Percentiles rank a stretch among this genome's conserved stretches.
phyloP scores from a whole-genome alignment of 139 green algal species.

The Penium margaritaceum region DNA sequence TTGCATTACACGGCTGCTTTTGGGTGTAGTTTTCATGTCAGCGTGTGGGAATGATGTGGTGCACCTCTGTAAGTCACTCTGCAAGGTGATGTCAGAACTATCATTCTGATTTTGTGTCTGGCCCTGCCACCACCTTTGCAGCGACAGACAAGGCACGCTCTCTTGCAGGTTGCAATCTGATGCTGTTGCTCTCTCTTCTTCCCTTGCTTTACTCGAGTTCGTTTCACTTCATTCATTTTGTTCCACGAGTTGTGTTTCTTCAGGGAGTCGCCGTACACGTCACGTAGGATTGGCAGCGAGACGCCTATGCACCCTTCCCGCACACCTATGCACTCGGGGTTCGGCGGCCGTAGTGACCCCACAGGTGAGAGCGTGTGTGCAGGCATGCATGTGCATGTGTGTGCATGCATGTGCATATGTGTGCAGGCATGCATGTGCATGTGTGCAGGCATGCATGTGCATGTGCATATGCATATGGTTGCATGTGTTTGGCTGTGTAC shows the following conservation, averaged over 20 bases:
- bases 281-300: constrained; percentile 27
- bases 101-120: neutral
- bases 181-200: neutral
- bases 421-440: neutral
- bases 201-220: neutral
- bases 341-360: constrained; percentile 9
- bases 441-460: constrained; percentile 34
- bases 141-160: too few relatives aligned
- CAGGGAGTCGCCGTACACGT: neutral
- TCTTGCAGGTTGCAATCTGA: constrained; percentile 3
- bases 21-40: too few relatives aligned
- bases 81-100: neutral
- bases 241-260: constrained; percentile 21
- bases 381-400: neutral
- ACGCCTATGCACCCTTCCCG: constrained; percentile 31
- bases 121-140: too few relatives aligned
- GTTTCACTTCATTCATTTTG: neutral
- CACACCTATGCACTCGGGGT: constrained; percentile 36
- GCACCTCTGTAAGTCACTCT: neutral
- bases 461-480: constrained; percentile 40
- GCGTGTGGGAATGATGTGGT: too few relatives aligned
- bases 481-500: constrained; percentile 30
- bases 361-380: constrained; percentile 2
- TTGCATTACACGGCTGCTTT: too few relatives aligned
- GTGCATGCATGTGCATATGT: neutral